A percentile compares a stretch with the other conserved stretches of the same genome.
These are phyloP conservation scores for Chrysanthemum lavandulifolium DNA, from an alignment of 129 eudicot genomes.

Conservation along the genomic window DNA sequence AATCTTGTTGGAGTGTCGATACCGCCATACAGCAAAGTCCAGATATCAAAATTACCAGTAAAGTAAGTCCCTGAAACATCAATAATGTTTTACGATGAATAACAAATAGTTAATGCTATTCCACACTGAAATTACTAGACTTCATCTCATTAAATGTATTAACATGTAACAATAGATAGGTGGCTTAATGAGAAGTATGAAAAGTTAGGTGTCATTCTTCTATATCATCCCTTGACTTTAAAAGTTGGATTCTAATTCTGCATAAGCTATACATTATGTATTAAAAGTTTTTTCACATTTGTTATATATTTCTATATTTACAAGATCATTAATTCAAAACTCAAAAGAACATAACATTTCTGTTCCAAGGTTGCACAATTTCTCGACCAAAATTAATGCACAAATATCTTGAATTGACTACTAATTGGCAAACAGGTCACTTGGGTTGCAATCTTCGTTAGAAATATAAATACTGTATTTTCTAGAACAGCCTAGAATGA, in stretches of 20 bases:
- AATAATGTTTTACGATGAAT: neutral
- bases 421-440: neutral
- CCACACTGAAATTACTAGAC: neutral
- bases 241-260: no score
- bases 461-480: neutral
- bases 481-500: no score
- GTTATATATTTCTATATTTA: no score
- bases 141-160: neutral
- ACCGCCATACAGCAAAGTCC: conserved; percentile 96
- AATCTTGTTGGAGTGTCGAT: conserved; percentile 97
- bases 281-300: no score
- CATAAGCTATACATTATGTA: no score
- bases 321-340: no score
- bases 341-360: no score
- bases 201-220: no score
- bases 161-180: neutral
- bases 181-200: no score
- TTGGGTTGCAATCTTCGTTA: neutral
- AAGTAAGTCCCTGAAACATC: conserved; percentile 63
- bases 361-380: neutral
- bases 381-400: neutral
- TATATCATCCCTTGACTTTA: no score
- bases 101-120: neutral
- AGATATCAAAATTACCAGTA: conserved; percentile 79
- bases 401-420: neutral